phyloP scores from a whole-genome alignment of 2,329 filamentous ascomycete genomes.

The Cytospora leucostoma region DNA sequence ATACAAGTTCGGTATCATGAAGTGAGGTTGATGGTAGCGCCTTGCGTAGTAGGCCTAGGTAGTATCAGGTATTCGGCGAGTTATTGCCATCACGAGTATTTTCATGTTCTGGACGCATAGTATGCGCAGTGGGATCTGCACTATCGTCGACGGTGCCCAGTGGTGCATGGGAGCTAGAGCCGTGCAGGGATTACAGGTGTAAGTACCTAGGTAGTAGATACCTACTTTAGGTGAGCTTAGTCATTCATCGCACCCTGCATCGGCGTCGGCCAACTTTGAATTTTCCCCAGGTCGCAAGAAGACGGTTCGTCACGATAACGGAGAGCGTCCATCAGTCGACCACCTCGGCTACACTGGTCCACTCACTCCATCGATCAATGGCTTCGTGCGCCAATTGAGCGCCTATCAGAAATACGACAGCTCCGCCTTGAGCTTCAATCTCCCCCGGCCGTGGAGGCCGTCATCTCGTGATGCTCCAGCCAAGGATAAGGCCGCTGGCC shows the following conservation, averaged over 20 bases:
- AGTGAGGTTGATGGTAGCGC: no score
- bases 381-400: slow-evolving; percentile 20
- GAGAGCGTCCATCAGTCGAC: slow-evolving; percentile 11
- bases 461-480: slow-evolving; percentile 60
- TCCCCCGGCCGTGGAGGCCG: slow-evolving; percentile 7
- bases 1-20: no score
- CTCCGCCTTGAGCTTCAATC: slow-evolving; percentile 19
- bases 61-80: no score
- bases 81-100: no score
- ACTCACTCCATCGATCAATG: slow-evolving; percentile 16
- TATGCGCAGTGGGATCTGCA: no score
- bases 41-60: no score
- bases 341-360: slow-evolving; percentile 8
- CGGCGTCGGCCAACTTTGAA: slow-evolving; percentile 22
- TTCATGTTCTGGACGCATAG: no score
- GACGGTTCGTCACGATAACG: slow-evolving; percentile 3
- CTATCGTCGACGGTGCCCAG: no score
- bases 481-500: slow-evolving; percentile 57
- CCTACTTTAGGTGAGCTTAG: neutral
- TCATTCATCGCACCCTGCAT: slow-evolving; percentile 11
- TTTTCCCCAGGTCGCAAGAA: slow-evolving; percentile 15
- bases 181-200: neutral
- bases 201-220: no score
- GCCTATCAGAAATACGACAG: slow-evolving; percentile 18
- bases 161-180: neutral